phyloP scores from a whole-genome alignment of 2,329 filamentous ascomycete genomes.

The Magnaporthiopsis rhizophila region DNA sequence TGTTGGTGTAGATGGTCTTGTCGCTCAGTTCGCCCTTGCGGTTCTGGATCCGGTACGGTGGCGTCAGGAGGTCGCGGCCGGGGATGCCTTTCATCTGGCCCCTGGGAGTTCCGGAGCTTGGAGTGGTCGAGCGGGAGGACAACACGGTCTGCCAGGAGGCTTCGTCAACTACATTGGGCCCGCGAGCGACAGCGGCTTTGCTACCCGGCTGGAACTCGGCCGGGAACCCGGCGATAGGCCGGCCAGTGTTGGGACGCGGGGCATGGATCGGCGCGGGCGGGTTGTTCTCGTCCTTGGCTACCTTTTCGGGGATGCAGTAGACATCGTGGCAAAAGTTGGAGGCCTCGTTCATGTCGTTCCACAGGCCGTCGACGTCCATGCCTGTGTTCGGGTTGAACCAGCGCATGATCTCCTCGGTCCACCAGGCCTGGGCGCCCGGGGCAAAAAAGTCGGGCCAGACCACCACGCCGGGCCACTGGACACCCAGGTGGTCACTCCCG shows the following conservation, averaged over 20 bases:
- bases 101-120: neutral
- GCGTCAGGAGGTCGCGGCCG: conserved; percentile 59
- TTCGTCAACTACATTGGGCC: neutral
- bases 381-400: conserved; percentile 41
- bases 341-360: conserved; percentile 52
- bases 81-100: conserved; percentile 49
- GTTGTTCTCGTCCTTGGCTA: conserved; percentile 36
- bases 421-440: conserved; percentile 40
- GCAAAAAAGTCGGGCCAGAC: conserved; percentile 57
- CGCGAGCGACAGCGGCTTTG: neutral
- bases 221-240: conserved; percentile 62
- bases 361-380: conserved; percentile 42
- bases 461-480: conserved; percentile 68
- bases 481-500: conserved; percentile 47
- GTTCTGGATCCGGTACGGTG: conserved; percentile 71
- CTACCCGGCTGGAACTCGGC: conserved; percentile 54
- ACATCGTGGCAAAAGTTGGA: conserved; percentile 40
- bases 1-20: conserved; percentile 68
- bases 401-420: conserved; percentile 46
- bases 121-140: conserved; percentile 15
- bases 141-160: conserved; percentile 8
- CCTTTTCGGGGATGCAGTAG: conserved; percentile 43
- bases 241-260: conserved; percentile 37
- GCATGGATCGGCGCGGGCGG: conserved; percentile 57
- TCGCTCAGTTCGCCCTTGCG: conserved; percentile 64